Evolutionary conservation across 495 filamentous ascomycete species (phyloP).

Genomic region (Cercophora scortea): DNA sequence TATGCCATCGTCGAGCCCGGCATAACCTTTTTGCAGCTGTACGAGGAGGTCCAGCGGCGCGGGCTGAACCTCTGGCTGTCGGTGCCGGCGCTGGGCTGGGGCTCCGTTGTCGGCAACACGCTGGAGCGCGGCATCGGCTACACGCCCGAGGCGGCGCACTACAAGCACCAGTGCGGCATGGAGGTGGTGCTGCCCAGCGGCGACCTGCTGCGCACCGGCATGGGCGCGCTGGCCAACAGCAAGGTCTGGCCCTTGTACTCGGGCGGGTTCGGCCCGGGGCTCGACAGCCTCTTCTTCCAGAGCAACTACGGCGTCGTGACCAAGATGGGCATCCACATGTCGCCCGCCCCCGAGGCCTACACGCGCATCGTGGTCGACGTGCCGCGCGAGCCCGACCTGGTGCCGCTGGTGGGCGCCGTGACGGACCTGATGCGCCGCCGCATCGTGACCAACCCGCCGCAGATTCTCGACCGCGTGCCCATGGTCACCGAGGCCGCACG

Average conservation of each 20-base stretch:
- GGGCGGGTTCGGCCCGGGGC: constrained; percentile 24
- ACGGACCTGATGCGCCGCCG: constrained; percentile 18
- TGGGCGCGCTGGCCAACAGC: constrained; percentile 27
- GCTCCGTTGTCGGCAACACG: constrained; percentile 44
- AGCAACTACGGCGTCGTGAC: constrained; percentile 38
- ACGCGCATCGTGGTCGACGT: constrained; percentile 36
- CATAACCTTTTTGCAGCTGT: constrained; percentile 45
- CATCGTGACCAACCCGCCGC: constrained; percentile 13
- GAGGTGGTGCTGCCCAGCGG: constrained; percentile 40
- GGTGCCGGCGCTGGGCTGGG: constrained; percentile 44
- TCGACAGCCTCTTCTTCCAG: constrained; percentile 39
- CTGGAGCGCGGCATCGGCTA: constrained; percentile 32
- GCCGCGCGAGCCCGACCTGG: constrained; percentile 31
- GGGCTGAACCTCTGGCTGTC: constrained; percentile 42
- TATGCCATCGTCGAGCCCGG: constrained; percentile 46
- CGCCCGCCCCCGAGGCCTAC: constrained; percentile 34
- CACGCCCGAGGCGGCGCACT: constrained; percentile 39
- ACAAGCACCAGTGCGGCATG: constrained; percentile 36
- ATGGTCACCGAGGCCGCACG: neutral
- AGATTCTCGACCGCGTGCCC: constrained; percentile 15
- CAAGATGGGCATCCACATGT: constrained; percentile 34
- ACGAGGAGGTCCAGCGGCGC: constrained; percentile 35
- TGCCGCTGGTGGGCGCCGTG: constrained; percentile 14
- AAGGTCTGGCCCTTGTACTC: constrained; percentile 13
- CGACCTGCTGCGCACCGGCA: constrained; percentile 38